phyloP scores from a whole-genome alignment of 2,329 filamentous ascomycete genomes.

The Trichophyton equinum region DNA sequence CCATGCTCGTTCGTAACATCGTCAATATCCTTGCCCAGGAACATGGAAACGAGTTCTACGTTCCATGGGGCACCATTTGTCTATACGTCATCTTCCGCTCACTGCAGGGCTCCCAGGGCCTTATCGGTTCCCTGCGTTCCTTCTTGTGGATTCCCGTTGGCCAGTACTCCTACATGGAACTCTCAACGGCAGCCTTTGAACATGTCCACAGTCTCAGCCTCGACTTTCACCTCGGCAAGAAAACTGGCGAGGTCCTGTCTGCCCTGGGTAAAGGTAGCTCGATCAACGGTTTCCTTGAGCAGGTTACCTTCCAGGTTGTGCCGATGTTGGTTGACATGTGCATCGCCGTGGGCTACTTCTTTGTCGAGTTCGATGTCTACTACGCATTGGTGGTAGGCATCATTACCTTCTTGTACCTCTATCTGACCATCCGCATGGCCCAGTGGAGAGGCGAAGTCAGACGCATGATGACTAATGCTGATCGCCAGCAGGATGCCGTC shows the following conservation, averaged over 20 bases:
- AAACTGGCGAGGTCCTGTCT: conserved; percentile 89
- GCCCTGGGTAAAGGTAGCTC: conserved; percentile 91
- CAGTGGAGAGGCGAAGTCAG: conserved; percentile 84
- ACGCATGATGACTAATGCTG: conserved; percentile 86
- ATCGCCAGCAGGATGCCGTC: conserved; percentile 88
- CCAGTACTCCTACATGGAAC: conserved; percentile 88
- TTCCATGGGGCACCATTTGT: conserved; percentile 63
- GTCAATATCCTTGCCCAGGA: conserved; percentile 57
- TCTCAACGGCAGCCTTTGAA: conserved; percentile 91
- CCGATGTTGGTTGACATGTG: conserved; percentile 88
- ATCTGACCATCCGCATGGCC: conserved; percentile 91
- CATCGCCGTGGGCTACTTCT: conserved; percentile 72
- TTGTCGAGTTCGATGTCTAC: conserved; percentile 67
- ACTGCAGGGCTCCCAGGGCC: conserved; percentile 76
- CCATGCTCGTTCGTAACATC: conserved; percentile 65
- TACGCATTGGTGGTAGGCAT: conserved; percentile 83
- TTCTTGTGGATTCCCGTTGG: conserved; percentile 93
- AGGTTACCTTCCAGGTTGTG: conserved; percentile 88
- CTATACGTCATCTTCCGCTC: conserved; percentile 67
- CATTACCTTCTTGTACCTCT: conserved; percentile 91
- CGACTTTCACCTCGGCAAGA: conserved; percentile 93
- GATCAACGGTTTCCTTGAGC: conserved; percentile 93
- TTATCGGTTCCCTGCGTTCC: conserved; percentile 70
- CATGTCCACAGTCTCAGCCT: conserved; percentile 91
- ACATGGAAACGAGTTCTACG: conserved; percentile 38